phyloP scores from a whole-genome alignment of 164 flowering plant genomes.

The Malania oleifera region DNA sequence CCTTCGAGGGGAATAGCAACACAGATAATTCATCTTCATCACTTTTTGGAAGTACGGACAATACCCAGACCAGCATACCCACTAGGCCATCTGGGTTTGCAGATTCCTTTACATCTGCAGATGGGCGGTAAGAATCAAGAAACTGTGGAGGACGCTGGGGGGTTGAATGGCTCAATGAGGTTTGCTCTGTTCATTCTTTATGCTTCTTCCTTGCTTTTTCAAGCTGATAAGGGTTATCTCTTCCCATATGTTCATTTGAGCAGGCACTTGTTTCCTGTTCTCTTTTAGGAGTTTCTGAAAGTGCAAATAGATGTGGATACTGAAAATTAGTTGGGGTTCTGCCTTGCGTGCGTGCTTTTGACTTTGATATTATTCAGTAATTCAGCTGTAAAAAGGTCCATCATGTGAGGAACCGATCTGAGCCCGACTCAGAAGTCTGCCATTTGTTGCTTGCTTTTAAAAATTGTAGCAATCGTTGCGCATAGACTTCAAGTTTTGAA shows the following conservation, averaged over 20 bases:
- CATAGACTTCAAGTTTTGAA: no score
- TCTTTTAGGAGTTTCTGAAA: not conserved
- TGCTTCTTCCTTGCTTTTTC: slow-evolving; percentile 2
- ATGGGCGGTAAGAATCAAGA: slow-evolving; percentile 35
- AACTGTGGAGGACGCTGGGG: not conserved
- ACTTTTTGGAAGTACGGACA: slow-evolving; percentile 32
- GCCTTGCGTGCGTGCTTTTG: no score
- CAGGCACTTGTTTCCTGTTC: not conserved
- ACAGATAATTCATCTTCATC: slow-evolving; percentile 38
- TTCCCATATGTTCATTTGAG: not conserved
- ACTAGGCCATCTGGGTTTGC: slow-evolving; percentile 55
- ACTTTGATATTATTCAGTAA: no score
- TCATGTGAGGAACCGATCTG: no score
- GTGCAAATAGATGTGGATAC: not conserved
- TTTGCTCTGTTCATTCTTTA: slow-evolving; percentile 6
- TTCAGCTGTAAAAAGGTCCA: no score
- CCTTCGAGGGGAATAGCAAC: slow-evolving; percentile 44
- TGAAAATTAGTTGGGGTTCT: no score
- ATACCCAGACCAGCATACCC: slow-evolving; percentile 59
- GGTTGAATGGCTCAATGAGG: slow-evolving; percentile 2
- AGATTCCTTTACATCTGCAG: slow-evolving; percentile 45
- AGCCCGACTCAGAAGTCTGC: no score
- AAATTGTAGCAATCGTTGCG: no score
- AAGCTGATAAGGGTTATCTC: slow-evolving; percentile 7
- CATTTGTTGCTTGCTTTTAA: no score